Evolutionary conservation across 225 moss, liverwort and hornwort species (phyloP).

Genomic region (Bryoerythrophyllum caledonicum): DNA sequence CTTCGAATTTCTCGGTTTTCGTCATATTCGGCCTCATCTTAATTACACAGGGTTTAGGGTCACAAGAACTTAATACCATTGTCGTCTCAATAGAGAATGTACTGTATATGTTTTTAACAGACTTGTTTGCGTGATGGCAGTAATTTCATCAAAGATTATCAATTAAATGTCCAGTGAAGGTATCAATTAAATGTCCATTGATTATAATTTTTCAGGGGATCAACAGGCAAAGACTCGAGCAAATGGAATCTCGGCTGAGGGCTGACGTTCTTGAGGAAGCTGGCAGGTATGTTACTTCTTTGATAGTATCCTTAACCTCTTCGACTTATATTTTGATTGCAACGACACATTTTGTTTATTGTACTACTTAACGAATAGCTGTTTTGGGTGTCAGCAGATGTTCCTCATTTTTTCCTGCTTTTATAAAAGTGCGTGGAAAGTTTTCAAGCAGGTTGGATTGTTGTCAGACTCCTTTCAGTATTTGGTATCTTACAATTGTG

Average conservation of each 20-base stretch:
- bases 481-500: no score
- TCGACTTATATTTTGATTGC: conserved; percentile 16
- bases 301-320: background rate
- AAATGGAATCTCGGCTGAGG: conserved; percentile 98
- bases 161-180: no score
- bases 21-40: no score
- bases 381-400: no score
- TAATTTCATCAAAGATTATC: no score
- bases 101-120: no score
- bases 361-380: background rate
- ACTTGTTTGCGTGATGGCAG: no score
- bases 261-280: conserved; percentile 92
- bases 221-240: conserved; percentile 94
- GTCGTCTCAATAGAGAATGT: no score
- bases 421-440: background rate
- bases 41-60: conserved; percentile 15
- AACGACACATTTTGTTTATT: background rate
- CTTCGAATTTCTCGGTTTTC: no score
- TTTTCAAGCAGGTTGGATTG: conserved; percentile 4
- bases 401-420: background rate
- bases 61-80: no score
- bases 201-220: conserved; percentile 65
- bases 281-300: conserved; percentile 45
- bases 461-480: no score
- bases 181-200: no score